Evolutionary conservation across 768 basidiomycete species (phyloP).

Genomic region (Amanita inopinata): DNA sequence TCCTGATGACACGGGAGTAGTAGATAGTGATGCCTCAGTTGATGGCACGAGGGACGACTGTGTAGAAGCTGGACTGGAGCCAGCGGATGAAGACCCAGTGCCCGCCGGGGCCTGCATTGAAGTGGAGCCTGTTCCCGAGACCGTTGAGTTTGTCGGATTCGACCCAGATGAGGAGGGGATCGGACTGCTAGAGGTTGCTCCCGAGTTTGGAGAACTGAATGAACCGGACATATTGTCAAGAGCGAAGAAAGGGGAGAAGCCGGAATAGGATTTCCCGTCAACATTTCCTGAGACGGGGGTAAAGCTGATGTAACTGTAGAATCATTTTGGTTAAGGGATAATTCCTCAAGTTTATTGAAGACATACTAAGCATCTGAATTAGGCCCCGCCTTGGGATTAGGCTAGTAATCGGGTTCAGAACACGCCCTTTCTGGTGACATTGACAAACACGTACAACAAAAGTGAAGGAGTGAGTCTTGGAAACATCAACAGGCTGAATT

Average conservation of each 20-base stretch:
- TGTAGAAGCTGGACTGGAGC: not conserved
- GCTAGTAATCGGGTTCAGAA: not conserved
- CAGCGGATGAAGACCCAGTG: not conserved
- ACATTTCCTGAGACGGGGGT: not conserved
- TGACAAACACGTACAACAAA: slow-evolving; percentile 1
- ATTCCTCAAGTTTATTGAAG: not conserved
- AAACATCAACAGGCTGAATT: slow-evolving; percentile 3
- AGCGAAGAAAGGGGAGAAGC: slow-evolving; percentile 4
- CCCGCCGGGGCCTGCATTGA: too few relatives aligned
- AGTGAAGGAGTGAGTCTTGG: not conserved
- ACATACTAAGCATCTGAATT: slow-evolving; percentile 7
- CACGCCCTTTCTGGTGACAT: not conserved
- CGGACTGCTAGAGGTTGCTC: slow-evolving; percentile 1
- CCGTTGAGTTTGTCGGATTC: too few relatives aligned
- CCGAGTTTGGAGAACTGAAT: slow-evolving; percentile 1
- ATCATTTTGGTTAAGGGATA: not conserved
- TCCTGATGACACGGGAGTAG: slow-evolving; percentile 1
- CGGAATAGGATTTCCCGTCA: not conserved
- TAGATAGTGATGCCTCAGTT: not conserved
- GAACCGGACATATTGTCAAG: slow-evolving; percentile 8
- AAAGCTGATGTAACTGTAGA: slow-evolving; percentile 6
- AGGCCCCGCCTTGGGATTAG: slow-evolving; percentile 6
- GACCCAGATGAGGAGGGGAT: not conserved
- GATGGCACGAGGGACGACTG: not conserved
- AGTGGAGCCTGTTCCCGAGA: too few relatives aligned